Evolutionary conservation across 1,284 basidiomycete species (phyloP).

Genomic region (Cryptococcus sp.): DNA sequence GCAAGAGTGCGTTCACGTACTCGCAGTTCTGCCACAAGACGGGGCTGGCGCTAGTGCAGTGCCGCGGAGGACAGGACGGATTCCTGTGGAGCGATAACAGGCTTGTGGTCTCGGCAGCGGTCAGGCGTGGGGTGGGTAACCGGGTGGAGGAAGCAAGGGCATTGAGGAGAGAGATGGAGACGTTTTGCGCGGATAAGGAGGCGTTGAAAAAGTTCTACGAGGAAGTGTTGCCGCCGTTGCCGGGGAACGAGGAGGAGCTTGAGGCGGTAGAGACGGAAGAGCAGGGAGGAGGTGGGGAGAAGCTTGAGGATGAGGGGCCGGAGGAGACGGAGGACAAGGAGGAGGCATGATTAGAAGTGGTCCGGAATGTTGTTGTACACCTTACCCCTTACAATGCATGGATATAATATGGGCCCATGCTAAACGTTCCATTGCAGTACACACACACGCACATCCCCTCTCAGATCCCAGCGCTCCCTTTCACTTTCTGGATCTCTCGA

Average conservation of each 20-base stretch:
- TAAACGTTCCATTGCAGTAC: not conserved
- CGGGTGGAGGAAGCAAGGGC: slow-evolving; percentile 42
- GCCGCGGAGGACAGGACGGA: slow-evolving; percentile 70
- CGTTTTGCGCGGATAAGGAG: slow-evolving; percentile 63
- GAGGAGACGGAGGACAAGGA: slow-evolving; percentile 5
- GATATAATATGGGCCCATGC: not conserved
- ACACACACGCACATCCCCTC: not conserved
- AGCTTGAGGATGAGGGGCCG: not conserved
- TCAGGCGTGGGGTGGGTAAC: slow-evolving; percentile 17
- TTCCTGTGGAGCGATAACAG: slow-evolving; percentile 86
- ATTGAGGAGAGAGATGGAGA: slow-evolving; percentile 57
- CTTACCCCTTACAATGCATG: not conserved
- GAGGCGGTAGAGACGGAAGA: not conserved
- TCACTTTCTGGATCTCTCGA: not conserved
- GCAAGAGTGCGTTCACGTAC: slow-evolving; percentile 65
- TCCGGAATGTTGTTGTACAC: slow-evolving; percentile 4
- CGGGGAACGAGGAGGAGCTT: slow-evolving; percentile 10
- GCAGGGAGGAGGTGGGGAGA: not conserved
- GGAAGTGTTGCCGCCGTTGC: slow-evolving; percentile 57
- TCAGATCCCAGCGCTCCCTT: not conserved
- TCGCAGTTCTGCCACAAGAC: slow-evolving; percentile 86
- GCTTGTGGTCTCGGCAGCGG: slow-evolving; percentile 52
- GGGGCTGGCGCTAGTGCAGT: slow-evolving; percentile 81
- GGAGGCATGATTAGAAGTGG: slow-evolving; percentile 6
- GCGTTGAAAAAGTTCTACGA: slow-evolving; percentile 66